Base-by-base conservation (phyloP, 192 early-diverging fungal species). In the Hyaloraphidium curvatum region DNA sequence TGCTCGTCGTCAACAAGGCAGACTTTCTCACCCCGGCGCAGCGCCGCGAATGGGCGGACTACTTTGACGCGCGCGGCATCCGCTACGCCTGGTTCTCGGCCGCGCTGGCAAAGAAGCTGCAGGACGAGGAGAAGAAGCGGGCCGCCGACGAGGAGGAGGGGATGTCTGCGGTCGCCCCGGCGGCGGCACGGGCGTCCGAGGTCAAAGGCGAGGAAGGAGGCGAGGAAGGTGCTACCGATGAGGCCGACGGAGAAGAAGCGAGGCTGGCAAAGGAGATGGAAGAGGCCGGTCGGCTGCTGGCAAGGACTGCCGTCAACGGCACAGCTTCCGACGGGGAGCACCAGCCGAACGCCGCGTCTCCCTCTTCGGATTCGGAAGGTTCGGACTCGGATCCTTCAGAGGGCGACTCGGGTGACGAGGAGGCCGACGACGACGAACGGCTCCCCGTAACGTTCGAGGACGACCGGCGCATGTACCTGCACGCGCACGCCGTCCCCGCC, bases 1-100 rank as follows among this genome's bases (percentile, higher is more conserved):
- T 99, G 43, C 65, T 99, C 33, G 71, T 99, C 60, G 78, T 99
- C 55, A 99, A 99, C 68, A 99, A 99, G 78, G 95, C 92, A 5
- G 95, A 99, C 66, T 84, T 97, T 69, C 67, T 99, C 62, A 92
- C 86, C 1, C 73, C 74, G 23, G 61, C 69, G 55, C 95, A 99
- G 70, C 74, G 90, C 61, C 26, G 58, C 54, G 57, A 62, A 7
- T 99, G 95, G 95, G 92, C 91, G 1, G 79, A 84, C 54, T 86
- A 87, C 59, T 91, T 97, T 68, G 80, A 86, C 31, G 52, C 62
- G 25, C 60, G 89, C 51, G 79, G 79, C 23, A 87, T 97, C 55
- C 68, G 69, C 43, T 94, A 88, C 55, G 74, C 80, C 50, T 99
- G 95, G 65, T 99, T 97, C 64, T 94, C 91, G 19, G 95, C 95